A percentile compares a stretch with the other conserved stretches of the same genome.
Evolutionary conservation across 2,329 filamentous ascomycete species (phyloP).

Genomic region (Aureobasidium subglaciale): DNA sequence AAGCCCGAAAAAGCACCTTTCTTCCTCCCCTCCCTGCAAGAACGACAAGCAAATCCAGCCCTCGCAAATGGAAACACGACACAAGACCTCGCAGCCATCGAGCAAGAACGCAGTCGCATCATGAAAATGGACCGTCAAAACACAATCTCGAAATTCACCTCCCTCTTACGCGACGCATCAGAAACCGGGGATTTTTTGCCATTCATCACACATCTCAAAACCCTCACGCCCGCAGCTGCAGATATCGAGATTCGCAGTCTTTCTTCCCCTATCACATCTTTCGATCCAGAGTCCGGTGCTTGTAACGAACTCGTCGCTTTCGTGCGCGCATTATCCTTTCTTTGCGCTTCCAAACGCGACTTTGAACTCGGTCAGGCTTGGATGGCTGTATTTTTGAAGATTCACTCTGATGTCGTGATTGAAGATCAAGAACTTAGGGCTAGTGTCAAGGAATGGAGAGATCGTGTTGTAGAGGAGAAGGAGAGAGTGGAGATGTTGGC

Average conservation of each 20-base stretch:
- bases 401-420: conserved; percentile 61
- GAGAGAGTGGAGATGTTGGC: conserved; percentile 69
- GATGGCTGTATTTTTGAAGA: conserved; percentile 87
- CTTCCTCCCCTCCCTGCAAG: conserved; percentile 68
- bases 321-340: conserved; percentile 67
- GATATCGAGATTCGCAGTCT: conserved; percentile 88
- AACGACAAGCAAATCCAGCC: conserved; percentile 24
- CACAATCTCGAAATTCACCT: conserved; percentile 37
- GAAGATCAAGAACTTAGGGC: conserved; percentile 46
- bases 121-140: conserved; percentile 22
- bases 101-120: conserved; percentile 28
- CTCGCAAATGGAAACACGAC: conserved; percentile 23
- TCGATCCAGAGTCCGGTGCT: conserved; percentile 13
- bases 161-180: conserved; percentile 41
- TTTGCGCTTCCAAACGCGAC: conserved; percentile 63
- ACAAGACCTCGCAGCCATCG: conserved; percentile 27
- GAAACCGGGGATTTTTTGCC: conserved; percentile 53
- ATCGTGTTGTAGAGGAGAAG: conserved; percentile 47
- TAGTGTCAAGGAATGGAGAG: conserved; percentile 62
- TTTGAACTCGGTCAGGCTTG: conserved; percentile 94
- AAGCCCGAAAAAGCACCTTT: conserved; percentile 91
- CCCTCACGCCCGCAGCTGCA: conserved; percentile 73
- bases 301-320: conserved; percentile 71
- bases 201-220: conserved; percentile 73
- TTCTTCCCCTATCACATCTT: conserved; percentile 35